These are phyloP conservation scores for Globisporangium paddicum DNA, from an alignment of 352 stramenopile genomes.

Conservation along the genomic window DNA sequence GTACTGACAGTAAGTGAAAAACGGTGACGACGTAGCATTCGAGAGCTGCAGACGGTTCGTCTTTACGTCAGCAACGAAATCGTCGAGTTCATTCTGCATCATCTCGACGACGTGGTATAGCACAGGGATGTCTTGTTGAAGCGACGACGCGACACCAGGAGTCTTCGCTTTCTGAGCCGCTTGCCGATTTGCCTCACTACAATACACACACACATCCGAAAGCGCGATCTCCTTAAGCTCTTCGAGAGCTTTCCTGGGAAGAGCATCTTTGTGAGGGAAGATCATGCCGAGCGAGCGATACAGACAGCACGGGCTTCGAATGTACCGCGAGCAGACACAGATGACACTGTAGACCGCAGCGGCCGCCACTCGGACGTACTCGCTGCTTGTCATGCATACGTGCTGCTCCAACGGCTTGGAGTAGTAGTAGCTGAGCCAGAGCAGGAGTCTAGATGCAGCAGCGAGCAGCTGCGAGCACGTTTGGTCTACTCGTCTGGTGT, in stretches of 20 bases:
- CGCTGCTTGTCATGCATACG: slow-evolving; percentile 25
- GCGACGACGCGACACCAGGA: slow-evolving; percentile 19
- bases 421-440: slow-evolving; percentile 70
- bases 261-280: slow-evolving; percentile 62
- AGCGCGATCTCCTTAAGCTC: slow-evolving; percentile 47
- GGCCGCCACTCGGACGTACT: slow-evolving; percentile 58
- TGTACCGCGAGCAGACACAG: slow-evolving; percentile 56
- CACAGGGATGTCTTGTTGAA: slow-evolving; percentile 61
- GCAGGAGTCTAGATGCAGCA: slow-evolving; percentile 41
- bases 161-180: slow-evolving; percentile 4
- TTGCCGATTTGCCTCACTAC: slow-evolving; percentile 10
- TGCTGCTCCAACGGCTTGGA: slow-evolving; percentile 31
- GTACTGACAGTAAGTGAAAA: slow-evolving; percentile 71
- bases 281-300: slow-evolving; percentile 55
- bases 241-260: slow-evolving; percentile 49
- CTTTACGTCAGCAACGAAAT: slow-evolving; percentile 61
- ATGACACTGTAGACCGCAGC: slow-evolving; percentile 75
- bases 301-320: slow-evolving; percentile 66
- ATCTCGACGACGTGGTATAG: slow-evolving; percentile 56
- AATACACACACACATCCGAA: slow-evolving; percentile 52
- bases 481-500: slow-evolving; percentile 64
- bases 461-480: slow-evolving; percentile 57
- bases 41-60: slow-evolving; percentile 56
- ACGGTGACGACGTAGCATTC: slow-evolving; percentile 17
- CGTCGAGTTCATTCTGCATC: slow-evolving; percentile 43